Conservation (phyloP, 208 protist genomes). For the Acanthamoeba healyi region DNA sequence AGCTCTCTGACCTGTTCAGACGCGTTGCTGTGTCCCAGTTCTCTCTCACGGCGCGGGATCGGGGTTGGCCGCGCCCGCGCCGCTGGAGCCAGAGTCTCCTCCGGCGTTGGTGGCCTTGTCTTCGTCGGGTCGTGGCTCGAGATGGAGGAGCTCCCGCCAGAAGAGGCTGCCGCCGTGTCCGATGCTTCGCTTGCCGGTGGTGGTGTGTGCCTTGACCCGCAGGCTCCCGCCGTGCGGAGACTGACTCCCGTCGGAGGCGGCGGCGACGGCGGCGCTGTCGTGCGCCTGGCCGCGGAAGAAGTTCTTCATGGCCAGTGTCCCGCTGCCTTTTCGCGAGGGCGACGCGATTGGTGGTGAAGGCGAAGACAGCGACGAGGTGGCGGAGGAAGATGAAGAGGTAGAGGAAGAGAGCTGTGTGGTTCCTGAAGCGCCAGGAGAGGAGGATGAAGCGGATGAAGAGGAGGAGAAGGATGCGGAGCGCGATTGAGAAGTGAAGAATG, state of each 20-base stretch:
- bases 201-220: background rate
- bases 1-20: too few species aligned
- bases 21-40: too few species aligned
- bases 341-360: background rate
- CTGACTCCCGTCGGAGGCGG: too few species aligned
- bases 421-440: too few species aligned
- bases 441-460: background rate
- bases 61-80: too few species aligned
- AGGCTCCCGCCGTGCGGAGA: background rate
- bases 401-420: background rate
- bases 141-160: background rate
- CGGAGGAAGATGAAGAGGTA: background rate
- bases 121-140: background rate
- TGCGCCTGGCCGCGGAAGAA: background rate
- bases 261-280: background rate
- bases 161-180: background rate
- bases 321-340: background rate
- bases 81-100: too few species aligned
- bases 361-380: background rate
- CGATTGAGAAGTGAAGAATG: background rate
- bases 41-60: too few species aligned
- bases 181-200: constrained; percentile 11
- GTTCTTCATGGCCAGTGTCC: background rate
- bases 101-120: background rate
- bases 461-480: background rate